Evolutionary conservation across 1,139 yeast genomes (phyloP), one percentile per base, ranked within the genome.

Genomic region (Saccharomycopsis hybrid): DNA sequence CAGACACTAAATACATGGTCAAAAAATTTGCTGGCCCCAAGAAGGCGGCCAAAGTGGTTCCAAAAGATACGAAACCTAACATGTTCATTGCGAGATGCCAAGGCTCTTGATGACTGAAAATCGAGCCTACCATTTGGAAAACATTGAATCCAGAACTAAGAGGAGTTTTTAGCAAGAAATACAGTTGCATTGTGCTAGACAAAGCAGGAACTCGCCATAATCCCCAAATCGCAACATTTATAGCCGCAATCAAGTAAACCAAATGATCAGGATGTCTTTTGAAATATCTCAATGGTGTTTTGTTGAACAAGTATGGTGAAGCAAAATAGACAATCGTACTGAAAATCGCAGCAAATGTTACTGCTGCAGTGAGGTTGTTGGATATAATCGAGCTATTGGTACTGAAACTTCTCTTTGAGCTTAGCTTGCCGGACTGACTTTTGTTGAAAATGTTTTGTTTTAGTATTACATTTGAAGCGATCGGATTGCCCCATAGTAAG

Each of bases 1-100:
- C 95, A 28, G 94, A 77, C 59, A 85, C 85, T 56, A 89, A 66
- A 63, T 90, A 90, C 62, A 87, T 68, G 25, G 78, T 73, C 30
- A 84, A 67, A 63, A 89, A 89, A 55, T 78, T 77, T 2, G 82
- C 69, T 1, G 84, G 77, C 1, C 97, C 97, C 44, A 89, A 65
- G 64, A 80, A 75, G 5, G 73, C 65, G 46, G 85, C 76, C 56
- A 89, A 72, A 0, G 92, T 74, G 0, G 81, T 70, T 36, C 95
- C 96, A 65, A 90, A 88, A 13, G 95, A 87, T 64, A 82, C 87
- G 43, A 90, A 70, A 48, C 89, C 94, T 58, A 85, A 72, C 97
- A 90, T 90, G 66, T 90, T 90, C 63, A 86, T 73, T 53, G 82
- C 80, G 33, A 90, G 60, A 66, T 90, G 97, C 74, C 82, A 77